Evolutionary conservation across 116 monocot genomes (phyloP).

Genomic region (Phalaenopsis hybrid): DNA sequence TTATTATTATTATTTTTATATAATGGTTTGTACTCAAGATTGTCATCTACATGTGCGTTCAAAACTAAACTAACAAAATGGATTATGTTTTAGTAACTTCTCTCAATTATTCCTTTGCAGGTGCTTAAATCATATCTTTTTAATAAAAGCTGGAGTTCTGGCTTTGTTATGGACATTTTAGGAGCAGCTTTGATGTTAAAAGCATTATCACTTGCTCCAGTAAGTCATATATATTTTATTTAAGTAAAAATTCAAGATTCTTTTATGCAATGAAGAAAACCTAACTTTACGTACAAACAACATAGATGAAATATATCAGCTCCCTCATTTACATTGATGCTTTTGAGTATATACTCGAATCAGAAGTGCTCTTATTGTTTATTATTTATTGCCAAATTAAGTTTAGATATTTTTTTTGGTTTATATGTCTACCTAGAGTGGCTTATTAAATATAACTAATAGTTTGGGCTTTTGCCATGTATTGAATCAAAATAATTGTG

Average conservation of each 20-base stretch:
- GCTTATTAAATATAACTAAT: not conserved
- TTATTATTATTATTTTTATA: not conserved
- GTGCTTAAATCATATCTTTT: conserved; percentile 71
- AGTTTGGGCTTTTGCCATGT: not conserved
- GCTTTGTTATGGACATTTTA: conserved; percentile 82
- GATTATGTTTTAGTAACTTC: not conserved
- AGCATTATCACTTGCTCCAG: conserved; percentile 85
- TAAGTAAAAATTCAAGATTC: not conserved
- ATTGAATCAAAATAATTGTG: not conserved
- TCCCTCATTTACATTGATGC: not conserved
- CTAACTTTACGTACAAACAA: not conserved
- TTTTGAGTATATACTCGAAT: not conserved
- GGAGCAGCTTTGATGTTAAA: conserved; percentile 81
- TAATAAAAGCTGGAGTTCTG: conserved; percentile 73
- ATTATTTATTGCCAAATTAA: not conserved
- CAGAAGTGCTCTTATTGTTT: not conserved
- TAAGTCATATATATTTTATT: conserved; percentile 20
- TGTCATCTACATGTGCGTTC: not conserved
- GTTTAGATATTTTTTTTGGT: not conserved
- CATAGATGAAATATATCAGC: not conserved
- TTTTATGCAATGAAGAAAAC: not conserved
- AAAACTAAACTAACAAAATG: not conserved
- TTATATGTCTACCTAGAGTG: not conserved
- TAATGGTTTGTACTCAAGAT: not conserved
- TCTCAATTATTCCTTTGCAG: conserved; percentile 20